Base-by-base conservation (phyloP, 345 rosid genomes). In the Heritiera littoralis region DNA sequence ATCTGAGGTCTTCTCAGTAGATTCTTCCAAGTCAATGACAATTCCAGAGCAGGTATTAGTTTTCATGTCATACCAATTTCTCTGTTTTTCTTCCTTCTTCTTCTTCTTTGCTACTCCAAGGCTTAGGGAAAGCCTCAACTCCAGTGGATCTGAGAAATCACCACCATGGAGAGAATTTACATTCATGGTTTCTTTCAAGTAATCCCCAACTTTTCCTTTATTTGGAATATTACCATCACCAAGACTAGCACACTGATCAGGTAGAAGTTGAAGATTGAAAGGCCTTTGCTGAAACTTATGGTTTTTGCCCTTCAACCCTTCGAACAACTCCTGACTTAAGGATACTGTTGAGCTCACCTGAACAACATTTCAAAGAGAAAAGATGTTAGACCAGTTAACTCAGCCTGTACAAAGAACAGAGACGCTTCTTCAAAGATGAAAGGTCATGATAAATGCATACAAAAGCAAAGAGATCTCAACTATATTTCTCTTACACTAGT, bases 41-140 rank as follows among this genome's bases (percentile, higher is more conserved):
- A 28, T 66, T 38, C 40, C 55, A 23, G 81, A 66, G 81, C 2
- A 66, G 52, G 78, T 51, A 58, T 15, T 66, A 72, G 64, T 71
- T 68, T 77, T 77, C 65, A 79, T 74, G 55, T 65, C 74, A 69
- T 81, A 71, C 71, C 69, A 55, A 54, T 35, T 54, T 65, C 59
- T 64, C 41, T 9, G 66, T 61, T 68, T 28, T 49, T 66, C 79
- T 74, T 70, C 72, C 38, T 52, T 55, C 79, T 49, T 83, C 40
- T 49, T 83, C 40, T 66, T 79, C 35, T 73, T 56, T 32, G 77
- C 81, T 45, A 1, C 79, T 78, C 84, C 83, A 75, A 64, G 65
- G 60, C 72, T 69, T 59, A 88, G 81, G 49, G 91, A 85, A 78
- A 88, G 89, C 56, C 80, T 81, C 83, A 89, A 81, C 41, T 85